Evolutionary conservation across 2,329 filamentous ascomycete genomes (phyloP).

Genomic region (Zymoseptoria tritici): DNA sequence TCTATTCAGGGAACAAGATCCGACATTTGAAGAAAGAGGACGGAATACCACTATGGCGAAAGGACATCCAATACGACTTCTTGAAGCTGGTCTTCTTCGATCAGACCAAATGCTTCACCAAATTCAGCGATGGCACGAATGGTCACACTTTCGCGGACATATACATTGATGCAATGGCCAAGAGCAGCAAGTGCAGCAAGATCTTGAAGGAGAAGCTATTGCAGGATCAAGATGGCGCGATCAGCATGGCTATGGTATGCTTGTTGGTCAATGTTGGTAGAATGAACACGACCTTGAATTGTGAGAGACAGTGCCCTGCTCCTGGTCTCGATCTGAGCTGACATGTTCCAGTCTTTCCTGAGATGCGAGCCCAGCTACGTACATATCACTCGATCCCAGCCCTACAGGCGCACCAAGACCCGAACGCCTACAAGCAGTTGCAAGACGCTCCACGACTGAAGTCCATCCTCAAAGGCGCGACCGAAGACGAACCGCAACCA

Average conservation of each 20-base stretch:
- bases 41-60: slow-evolving; percentile 77
- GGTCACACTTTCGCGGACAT: slow-evolving; percentile 79
- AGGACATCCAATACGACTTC: slow-evolving; percentile 85
- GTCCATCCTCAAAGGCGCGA: slow-evolving; percentile 93
- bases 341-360: slow-evolving; percentile 71
- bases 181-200: slow-evolving; percentile 98
- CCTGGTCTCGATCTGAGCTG: slow-evolving; percentile 13
- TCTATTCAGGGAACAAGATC: slow-evolving; percentile 69
- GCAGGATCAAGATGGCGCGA: slow-evolving; percentile 82
- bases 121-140: slow-evolving; percentile 75
- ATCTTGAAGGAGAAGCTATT: slow-evolving; percentile 94
- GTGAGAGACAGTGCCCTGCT: slow-evolving; percentile 44
- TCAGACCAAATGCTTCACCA: slow-evolving; percentile 72
- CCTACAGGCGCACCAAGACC: slow-evolving; percentile 87
- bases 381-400: slow-evolving; percentile 98
- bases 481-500: slow-evolving; percentile 83
- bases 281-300: slow-evolving; percentile 98
- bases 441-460: slow-evolving; percentile 94
- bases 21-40: slow-evolving; percentile 82
- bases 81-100: slow-evolving; percentile 73
- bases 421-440: slow-evolving; percentile 93
- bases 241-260: slow-evolving; percentile 99
- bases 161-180: slow-evolving; percentile 97
- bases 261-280: slow-evolving; percentile 91
- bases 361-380: slow-evolving; percentile 95